Base-by-base conservation (phyloP, 176 grass and related monocot species). In the Panicum miliaceum region DNA sequence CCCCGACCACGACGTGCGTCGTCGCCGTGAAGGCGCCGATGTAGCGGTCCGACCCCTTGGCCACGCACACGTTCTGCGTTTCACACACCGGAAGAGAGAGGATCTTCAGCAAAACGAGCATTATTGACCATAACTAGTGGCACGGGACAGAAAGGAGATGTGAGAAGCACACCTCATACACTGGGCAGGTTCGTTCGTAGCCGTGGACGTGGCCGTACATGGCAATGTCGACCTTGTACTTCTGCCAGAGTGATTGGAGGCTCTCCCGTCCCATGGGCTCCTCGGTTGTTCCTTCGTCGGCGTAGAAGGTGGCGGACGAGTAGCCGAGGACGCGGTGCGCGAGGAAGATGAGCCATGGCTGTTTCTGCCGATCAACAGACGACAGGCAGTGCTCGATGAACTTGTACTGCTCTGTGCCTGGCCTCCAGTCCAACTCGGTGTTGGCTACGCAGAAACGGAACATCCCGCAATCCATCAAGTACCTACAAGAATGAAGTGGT, bases 311-410 rank as follows among this genome's bases (percentile, higher is more conserved):
- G n/a, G 85, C 90, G 1, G 96, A 95, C 0, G 93, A 95, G 85
- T 98, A 98, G 25, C 91, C 96, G 11, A 98, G 91, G 12, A 98
- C 93, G 12, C 96, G 82, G 69, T 98, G 91, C 22, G 93, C 91
- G 22, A 95, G 85, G 81, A 98, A 98, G 79, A 98, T 98, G 26
- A 98, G 91, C 96, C 96, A 98, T 1, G 93, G 91, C 74, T 98
- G 96, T 67, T 98, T 98, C 82, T 98, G 82, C 52, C 96, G 60
- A 53, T 95, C 91, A 10, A 91, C 91, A 16, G 96, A 93, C 8
- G 96, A 89, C 35, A 95, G 71, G 61, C 93, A 93, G 64, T 93
- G 89, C 83, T 95, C 87, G 7, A 98, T 93, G 80, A 98, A 98
- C 77, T 79, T 90, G 82, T 95, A 95, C 64, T 95, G 96, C 67